A percentile compares a stretch with the other conserved stretches of the same genome.
These are phyloP conservation scores for Hypoxylon crocopeplum DNA, from an alignment of 495 filamentous ascomycete species.

Conservation along the genomic window DNA sequence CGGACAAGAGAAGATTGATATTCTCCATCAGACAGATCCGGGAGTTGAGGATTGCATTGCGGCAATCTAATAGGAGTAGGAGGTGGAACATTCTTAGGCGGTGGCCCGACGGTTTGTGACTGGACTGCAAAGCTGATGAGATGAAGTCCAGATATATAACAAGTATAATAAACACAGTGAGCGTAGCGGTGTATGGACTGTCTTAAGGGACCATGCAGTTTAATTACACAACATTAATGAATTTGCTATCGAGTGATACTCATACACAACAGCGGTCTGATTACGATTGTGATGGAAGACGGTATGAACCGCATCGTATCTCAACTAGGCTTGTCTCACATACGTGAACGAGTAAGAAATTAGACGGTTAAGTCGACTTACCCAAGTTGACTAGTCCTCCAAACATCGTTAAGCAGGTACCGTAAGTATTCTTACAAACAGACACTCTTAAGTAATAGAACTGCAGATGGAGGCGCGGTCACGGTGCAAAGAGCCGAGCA, in stretches of 20 bases:
- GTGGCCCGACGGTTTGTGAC: slow-evolving; percentile 32
- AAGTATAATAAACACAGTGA: neutral
- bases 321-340: neutral
- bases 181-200: too few species aligned
- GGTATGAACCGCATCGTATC: too few species aligned
- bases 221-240: too few species aligned
- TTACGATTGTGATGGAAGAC: too few species aligned
- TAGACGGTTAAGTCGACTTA: slow-evolving; percentile 9
- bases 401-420: slow-evolving; percentile 17
- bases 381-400: slow-evolving; percentile 24
- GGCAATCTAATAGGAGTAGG: slow-evolving; percentile 62
- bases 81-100: slow-evolving; percentile 57
- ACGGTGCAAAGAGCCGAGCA: neutral
- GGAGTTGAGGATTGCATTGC: slow-evolving; percentile 46
- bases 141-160: slow-evolving; percentile 16
- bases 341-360: neutral
- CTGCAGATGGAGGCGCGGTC: neutral
- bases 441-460: neutral
- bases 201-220: too few species aligned
- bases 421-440: neutral
- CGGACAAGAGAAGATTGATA: slow-evolving; percentile 44
- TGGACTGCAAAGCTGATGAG: slow-evolving; percentile 45
- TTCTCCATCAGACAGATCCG: slow-evolving; percentile 11
- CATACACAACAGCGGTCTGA: too few species aligned
- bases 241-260: too few species aligned